Evolutionary conservation across 306 rosid species (phyloP).

Genomic region (Prunus mume): DNA sequence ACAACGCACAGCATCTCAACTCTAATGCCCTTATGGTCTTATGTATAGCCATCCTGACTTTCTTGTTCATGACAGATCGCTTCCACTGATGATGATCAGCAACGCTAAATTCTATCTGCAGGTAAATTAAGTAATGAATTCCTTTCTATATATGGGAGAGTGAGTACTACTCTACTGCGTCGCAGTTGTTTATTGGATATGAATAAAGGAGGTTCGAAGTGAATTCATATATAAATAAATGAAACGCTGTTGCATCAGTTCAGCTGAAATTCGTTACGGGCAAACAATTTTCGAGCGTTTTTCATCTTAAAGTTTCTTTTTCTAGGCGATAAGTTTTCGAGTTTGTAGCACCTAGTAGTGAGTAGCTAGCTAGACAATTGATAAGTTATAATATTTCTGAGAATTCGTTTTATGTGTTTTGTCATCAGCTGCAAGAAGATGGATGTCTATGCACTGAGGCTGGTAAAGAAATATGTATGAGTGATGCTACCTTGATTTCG

Average conservation of each 20-base stretch:
- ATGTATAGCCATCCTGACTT: conserved; percentile 30
- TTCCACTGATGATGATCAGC: conserved; percentile 15
- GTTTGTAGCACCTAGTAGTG: neutral
- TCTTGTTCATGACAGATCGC: conserved; percentile 38
- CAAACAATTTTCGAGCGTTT: no score
- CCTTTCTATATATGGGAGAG: no score
- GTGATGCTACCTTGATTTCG: conserved; percentile 6
- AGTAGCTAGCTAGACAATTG: neutral
- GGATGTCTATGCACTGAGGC: neutral
- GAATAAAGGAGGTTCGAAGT: conserved; percentile 17
- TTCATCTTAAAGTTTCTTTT: no score
- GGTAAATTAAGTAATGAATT: neutral
- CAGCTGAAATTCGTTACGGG: no score
- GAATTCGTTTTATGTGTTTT: neutral
- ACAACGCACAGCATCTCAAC: conserved; percentile 19
- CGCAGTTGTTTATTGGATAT: neutral
- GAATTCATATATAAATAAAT: neutral
- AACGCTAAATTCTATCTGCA: conserved; percentile 1
- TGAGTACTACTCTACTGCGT: neutral
- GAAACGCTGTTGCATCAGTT: neutral
- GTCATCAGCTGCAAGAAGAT: conserved; percentile 12
- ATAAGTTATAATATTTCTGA: neutral
- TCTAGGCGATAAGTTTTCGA: neutral
- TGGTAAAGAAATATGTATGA: neutral
- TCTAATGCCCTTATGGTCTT: conserved; percentile 26